These are phyloP conservation scores for Pichiaceae sp. DNA, from an alignment of 1,139 yeast species.

Conservation along the genomic window DNA sequence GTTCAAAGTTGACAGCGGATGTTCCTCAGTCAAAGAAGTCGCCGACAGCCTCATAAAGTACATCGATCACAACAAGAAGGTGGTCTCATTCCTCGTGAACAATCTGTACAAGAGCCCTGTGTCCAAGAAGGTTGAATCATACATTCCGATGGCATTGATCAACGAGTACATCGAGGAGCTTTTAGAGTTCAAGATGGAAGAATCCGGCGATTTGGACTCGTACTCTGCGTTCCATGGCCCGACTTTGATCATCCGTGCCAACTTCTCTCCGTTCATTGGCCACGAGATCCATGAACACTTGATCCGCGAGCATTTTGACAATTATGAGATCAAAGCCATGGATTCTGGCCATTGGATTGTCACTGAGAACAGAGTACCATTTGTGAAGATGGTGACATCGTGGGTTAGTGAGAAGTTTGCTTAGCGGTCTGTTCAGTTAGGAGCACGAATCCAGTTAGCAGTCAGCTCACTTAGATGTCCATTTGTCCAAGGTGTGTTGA, in stretches of 20 bases:
- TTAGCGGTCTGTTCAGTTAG: no score
- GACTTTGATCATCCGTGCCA: slow-evolving; percentile 60
- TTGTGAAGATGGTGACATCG: slow-evolving; percentile 45
- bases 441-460: no score
- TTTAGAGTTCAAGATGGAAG: slow-evolving; percentile 59
- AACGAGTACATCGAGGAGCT: slow-evolving; percentile 47
- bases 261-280: slow-evolving; percentile 19
- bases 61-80: slow-evolving; percentile 48
- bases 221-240: slow-evolving; percentile 58
- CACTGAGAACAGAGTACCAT: slow-evolving; percentile 64
- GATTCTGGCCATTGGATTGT: slow-evolving; percentile 90
- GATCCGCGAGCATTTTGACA: slow-evolving; percentile 67
- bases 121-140: slow-evolving; percentile 11
- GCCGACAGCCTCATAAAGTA: slow-evolving; percentile 55
- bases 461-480: no score
- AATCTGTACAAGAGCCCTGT: slow-evolving; percentile 31
- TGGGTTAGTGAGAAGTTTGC: slow-evolving; percentile 22
- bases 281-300: slow-evolving; percentile 37
- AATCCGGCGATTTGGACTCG: slow-evolving; percentile 22
- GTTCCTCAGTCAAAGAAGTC: slow-evolving; percentile 7
- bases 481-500: no score
- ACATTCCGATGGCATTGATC: slow-evolving; percentile 63
- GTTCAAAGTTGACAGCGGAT: slow-evolving; percentile 6
- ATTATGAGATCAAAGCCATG: slow-evolving; percentile 59
- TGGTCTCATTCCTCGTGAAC: slow-evolving; percentile 69